Evolutionary conservation across 768 basidiomycete genomes (phyloP), one percentile per base, ranked within the genome.

Genomic region (Tephrocybe sp.): DNA sequence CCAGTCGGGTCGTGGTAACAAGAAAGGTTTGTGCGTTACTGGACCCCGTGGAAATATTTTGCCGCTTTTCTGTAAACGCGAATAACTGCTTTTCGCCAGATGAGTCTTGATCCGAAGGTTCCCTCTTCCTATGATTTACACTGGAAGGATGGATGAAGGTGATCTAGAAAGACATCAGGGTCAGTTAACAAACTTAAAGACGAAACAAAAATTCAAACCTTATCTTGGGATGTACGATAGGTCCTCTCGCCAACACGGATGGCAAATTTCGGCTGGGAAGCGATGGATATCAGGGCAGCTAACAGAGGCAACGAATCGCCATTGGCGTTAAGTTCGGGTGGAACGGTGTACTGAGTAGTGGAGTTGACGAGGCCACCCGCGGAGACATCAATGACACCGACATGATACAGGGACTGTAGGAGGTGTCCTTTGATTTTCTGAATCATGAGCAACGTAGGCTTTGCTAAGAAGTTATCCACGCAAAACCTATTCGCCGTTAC

Each of bases 231-330:
- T 2, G 94, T 96, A 38, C 92, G 77, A 53, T 81, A 81, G 5
- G 75, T 76, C 64, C 75, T 83, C 38, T 86, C 85, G 1, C 84
- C 79, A 5, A 81, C 83, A 45, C 88, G 75, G 47, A 96, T 79
- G 3, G 89, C 93, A 66, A 94, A 96, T 66, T 95, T 94, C 20
- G 94, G 94, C 61, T 95, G 92, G 1, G 82, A 83, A 0, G 91
- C 92, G 45, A 90, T 80, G 9, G 92, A 83, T 62, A 97, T 89
- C 47, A 98, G 73, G 7, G 86, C 92, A 11, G 89, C 84, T 24
- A 96, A 71, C 21, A 97, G 68, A 10, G 94, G 89, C 14, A 85
- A 64, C 20, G 86, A 90, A 45, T 86, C 74, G n/a, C 78, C 78
- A 58, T 94, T 90, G 36, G 67, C 67, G 58, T 92, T 90, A 54